Evolutionary conservation across 768 basidiomycete genomes (phyloP).

Genomic region (Mycena latifolia): DNA sequence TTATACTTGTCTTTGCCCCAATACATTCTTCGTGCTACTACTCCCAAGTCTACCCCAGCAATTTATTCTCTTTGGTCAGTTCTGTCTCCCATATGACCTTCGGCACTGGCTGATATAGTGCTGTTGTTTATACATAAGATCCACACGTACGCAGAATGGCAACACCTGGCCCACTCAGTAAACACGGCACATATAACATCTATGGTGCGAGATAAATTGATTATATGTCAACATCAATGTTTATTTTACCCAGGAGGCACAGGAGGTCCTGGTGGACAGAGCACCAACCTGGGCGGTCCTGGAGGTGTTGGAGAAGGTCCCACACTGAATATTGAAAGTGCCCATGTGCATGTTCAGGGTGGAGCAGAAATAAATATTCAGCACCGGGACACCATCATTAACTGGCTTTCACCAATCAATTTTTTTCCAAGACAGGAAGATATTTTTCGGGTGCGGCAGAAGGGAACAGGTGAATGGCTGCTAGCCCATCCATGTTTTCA

Average conservation of each 20-base stretch:
- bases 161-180: no score
- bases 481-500: background rate
- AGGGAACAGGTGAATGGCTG: constrained; percentile 10
- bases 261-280: background rate
- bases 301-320: no score
- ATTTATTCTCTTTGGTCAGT: constrained; percentile 8
- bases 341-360: no score
- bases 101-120: background rate
- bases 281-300: background rate
- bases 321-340: no score
- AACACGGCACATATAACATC: background rate
- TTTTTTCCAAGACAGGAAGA: constrained; percentile 9
- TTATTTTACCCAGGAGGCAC: constrained; percentile 4
- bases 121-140: background rate
- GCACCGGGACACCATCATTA: no score
- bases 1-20: constrained; percentile 14
- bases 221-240: background rate
- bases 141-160: no score
- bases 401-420: constrained; percentile 10
- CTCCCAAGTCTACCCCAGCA: constrained; percentile 17
- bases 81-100: background rate
- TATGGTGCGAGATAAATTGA: background rate
- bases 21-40: constrained; percentile 16
- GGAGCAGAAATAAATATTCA: no score
- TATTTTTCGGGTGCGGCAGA: background rate